Base-by-base conservation (phyloP, 306 rosid genomes). In the Myrica gale region DNA sequence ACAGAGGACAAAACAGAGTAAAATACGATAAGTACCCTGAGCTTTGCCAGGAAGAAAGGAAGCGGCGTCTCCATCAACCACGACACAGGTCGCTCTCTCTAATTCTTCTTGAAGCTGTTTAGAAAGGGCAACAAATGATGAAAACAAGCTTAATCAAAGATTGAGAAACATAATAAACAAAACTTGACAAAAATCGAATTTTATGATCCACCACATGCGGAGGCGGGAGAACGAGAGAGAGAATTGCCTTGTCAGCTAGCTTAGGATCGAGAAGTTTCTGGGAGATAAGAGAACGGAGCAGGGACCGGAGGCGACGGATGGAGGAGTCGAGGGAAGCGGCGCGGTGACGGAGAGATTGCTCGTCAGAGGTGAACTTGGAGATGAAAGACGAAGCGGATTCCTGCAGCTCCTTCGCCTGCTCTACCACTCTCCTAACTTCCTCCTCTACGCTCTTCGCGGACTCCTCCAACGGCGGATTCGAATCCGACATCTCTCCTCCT, bases 11-110 rank as follows among this genome's bases (percentile, higher is more conserved):
- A 66, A 55, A 3, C 41, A 65, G 58, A 58, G 7, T 13, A 37
- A 8, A 12, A 65, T 20, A 5, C 39, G 69, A 78, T 57, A 10
- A 65, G 37, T 71, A 92, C 98, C 99, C n/a, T 92, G 92, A 57
- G 88, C 82, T 74, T 87, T 91, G 21, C 90, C 84, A 13, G 98
- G 97, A 77, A 90, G 94, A 73, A 88, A 88, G 1, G 97, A 84
- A 68, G 96, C 92, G 66, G 89, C 92, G 21, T 96, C 99, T 39
- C 98, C 93, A 73, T 96, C 99, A 54, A 76, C 88, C 50, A 96
- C n/a, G 69, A 92, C 74, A 76, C 99, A 88, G 61, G 80, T 84
- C 0, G 98, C 97, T 83, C 88, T 83, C 46, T 89, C 92, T 77
- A 96, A 89, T 74, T 96, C 99, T 60, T 96, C 99, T 39, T 96